Evolutionary conservation across 441 rosid genomes (phyloP), one percentile per base, ranked within the genome.

Genomic region (Eutrema salsugineum): DNA sequence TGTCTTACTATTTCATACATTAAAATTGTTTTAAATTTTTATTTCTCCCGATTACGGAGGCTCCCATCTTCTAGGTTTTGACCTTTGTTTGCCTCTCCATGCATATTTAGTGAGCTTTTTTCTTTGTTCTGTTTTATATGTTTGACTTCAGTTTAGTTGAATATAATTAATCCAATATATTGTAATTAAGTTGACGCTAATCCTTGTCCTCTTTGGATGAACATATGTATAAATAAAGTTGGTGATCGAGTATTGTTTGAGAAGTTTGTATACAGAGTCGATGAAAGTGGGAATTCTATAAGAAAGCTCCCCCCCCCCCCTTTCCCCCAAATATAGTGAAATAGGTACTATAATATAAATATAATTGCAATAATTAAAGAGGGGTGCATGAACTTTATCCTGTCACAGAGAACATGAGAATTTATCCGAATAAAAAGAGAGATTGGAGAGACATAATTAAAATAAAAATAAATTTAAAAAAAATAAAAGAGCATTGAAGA

Each of bases 361-460:
- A 66, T 59, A 73, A 66, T 30, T 32, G 40, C 64, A 68, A 68
- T 67, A 75, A 68, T 68, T 68, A 75, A 62, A 68, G 74, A 68
- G 59, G 39, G 79, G 47, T 68, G 70, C 79, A 75, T 68, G 79
- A 70, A 70, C 79, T 72, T 67, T 67, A 72, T 71, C 73, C 80
- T 77, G 77, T 72, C 80, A 72, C 77, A 67, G 70, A 73, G 86
- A 89, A 87, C 88, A 77, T 83, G 90, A 80, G 77, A 80, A 78
- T 78, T 87, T 85, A 84, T 87, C 91, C 81, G 75, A 57, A 79
- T 77, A 77, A 67, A 72, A 63, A 65, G 67, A 71, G 15, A 73
- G 66, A 65, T 55, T 76, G 75, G 70, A 71, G 75, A 75, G 28
- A 67, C 24, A 56, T 33, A n/a, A 33, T 44, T 36, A 35, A n/a